phyloP scores from a whole-genome alignment of 2,329 filamentous ascomycete genomes.

The Penicillium sp. region DNA sequence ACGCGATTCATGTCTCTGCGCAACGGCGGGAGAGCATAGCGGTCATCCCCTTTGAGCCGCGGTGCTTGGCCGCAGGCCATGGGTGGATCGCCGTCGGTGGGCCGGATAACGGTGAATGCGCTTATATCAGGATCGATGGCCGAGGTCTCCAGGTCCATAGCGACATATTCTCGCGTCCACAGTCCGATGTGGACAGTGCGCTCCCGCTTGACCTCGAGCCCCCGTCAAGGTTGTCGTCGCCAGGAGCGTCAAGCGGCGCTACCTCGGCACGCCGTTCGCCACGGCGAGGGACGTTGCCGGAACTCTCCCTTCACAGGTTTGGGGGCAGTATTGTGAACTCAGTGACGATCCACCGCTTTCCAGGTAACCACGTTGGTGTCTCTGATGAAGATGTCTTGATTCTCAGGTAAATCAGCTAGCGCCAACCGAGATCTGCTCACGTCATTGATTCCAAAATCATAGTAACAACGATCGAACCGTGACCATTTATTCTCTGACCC shows the following conservation, averaged over 20 bases:
- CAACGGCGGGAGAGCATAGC: slow-evolving; percentile 71
- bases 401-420: slow-evolving; percentile 41
- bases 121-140: slow-evolving; percentile 64
- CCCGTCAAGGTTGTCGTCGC: slow-evolving; percentile 24
- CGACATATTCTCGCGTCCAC: slow-evolving; percentile 36
- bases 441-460: slow-evolving; percentile 22
- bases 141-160: slow-evolving; percentile 37
- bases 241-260: slow-evolving; percentile 21
- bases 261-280: slow-evolving; percentile 17
- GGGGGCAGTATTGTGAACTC: slow-evolving; percentile 66
- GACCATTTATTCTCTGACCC: slow-evolving; percentile 72
- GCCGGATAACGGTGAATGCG: slow-evolving; percentile 77
- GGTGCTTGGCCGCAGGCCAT: slow-evolving; percentile 79
- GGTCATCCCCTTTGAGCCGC: slow-evolving; percentile 67
- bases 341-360: slow-evolving; percentile 60
- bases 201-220: slow-evolving; percentile 52
- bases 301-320: slow-evolving; percentile 57
- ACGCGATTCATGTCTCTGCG: slow-evolving; percentile 65
- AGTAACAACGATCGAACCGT: slow-evolving; percentile 94
- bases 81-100: slow-evolving; percentile 92
- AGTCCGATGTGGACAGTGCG: slow-evolving; percentile 55
- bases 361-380: slow-evolving; percentile 40
- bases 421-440: neutral
- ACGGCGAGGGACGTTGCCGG: slow-evolving; percentile 32
- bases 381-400: slow-evolving; percentile 57